These are phyloP conservation scores for Fusarium sp. DNA, from an alignment of 2,329 filamentous ascomycete species.

Conservation along the genomic window DNA sequence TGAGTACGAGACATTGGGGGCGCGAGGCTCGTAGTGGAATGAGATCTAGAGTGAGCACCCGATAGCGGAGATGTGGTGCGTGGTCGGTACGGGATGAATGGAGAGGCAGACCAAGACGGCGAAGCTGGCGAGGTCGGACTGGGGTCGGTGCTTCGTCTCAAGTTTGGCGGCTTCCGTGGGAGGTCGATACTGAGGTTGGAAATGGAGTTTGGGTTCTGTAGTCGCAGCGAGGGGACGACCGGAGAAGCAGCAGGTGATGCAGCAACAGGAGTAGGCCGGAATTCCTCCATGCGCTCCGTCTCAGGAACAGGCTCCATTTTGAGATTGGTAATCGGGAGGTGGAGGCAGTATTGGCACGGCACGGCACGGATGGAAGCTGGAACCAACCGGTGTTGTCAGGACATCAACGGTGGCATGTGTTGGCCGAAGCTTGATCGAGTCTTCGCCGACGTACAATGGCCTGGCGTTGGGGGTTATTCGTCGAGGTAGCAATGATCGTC, in stretches of 20 bases:
- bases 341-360: slow-evolving; percentile 26
- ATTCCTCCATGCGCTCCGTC: slow-evolving; percentile 78
- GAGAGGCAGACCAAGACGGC: slow-evolving; percentile 64
- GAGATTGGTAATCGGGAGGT: slow-evolving; percentile 42
- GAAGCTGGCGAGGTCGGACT: slow-evolving; percentile 65
- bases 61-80: slow-evolving; percentile 75
- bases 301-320: slow-evolving; percentile 78
- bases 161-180: slow-evolving; percentile 65
- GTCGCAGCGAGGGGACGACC: slow-evolving; percentile 68
- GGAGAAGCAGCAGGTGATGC: slow-evolving; percentile 56
- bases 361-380: slow-evolving; percentile 41
- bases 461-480: slow-evolving; percentile 24
- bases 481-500: slow-evolving; percentile 28
- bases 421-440: slow-evolving; percentile 34
- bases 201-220: slow-evolving; percentile 59
- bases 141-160: slow-evolving; percentile 73
- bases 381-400: slow-evolving; percentile 46
- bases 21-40: slow-evolving; percentile 69
- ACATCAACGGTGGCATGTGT: slow-evolving; percentile 47
- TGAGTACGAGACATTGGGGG: slow-evolving; percentile 74
- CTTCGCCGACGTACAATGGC: slow-evolving; percentile 25
- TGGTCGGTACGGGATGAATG: slow-evolving; percentile 70
- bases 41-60: slow-evolving; percentile 70
- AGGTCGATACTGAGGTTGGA: slow-evolving; percentile 61
- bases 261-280: slow-evolving; percentile 71